Conservation (phyloP, 257 asterid genomes). For the Handroanthus guayacan region DNA sequence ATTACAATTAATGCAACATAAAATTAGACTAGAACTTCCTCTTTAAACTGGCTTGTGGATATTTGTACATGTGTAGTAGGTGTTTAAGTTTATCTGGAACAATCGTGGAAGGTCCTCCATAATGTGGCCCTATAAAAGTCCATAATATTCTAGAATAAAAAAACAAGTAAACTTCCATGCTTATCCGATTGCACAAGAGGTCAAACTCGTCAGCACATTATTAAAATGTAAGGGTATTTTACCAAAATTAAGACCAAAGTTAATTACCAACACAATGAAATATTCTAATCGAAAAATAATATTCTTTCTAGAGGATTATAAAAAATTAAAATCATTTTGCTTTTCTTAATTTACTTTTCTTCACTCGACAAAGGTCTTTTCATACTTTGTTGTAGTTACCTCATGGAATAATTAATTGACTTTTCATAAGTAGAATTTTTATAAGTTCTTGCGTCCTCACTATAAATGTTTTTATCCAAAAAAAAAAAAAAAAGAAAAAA, state of each 20-base stretch:
- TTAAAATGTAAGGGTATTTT: slow-evolving; percentile 1
- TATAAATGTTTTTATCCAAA: too few species aligned
- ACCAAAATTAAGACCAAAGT: neutral
- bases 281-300: neutral
- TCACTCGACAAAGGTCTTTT: neutral
- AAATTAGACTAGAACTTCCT: neutral
- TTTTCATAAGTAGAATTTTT: neutral
- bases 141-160: slow-evolving; percentile 25
- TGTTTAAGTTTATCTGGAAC: neutral
- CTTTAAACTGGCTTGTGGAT: neutral
- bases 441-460: neutral
- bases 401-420: neutral
- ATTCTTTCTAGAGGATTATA: neutral
- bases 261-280: neutral
- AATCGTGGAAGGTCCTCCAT: neutral
- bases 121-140: neutral
- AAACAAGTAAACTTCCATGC: neutral
- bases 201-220: slow-evolving; percentile 15
- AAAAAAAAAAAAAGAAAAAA: too few species aligned
- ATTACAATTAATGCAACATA: neutral
- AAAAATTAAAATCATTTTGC: neutral
- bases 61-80: neutral
- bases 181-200: neutral
- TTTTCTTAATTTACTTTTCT: neutral
- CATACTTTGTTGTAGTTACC: too few species aligned